Conservation (phyloP, 495 filamentous ascomycete genomes). For the Aspergillus incahuasiensis region DNA sequence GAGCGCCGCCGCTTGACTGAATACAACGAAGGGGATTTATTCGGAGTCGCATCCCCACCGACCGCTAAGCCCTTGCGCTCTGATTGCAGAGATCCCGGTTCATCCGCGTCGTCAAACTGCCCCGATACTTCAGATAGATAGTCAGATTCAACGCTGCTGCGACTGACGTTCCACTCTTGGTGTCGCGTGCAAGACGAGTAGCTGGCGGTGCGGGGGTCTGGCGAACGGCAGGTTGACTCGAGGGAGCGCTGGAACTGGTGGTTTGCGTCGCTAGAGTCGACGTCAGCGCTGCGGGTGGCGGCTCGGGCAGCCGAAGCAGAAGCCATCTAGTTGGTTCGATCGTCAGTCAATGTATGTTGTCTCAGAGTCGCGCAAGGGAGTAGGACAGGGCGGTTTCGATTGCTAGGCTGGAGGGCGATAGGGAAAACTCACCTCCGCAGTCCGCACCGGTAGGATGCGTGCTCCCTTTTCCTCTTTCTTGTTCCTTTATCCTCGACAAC, state of each 20-base stretch:
- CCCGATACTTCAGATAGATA: constrained; percentile 34
- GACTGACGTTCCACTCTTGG: constrained; percentile 24
- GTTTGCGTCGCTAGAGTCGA: constrained; percentile 17
- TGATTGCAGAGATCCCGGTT: constrained; percentile 14
- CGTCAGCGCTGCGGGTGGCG: constrained; percentile 10
- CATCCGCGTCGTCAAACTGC: constrained; percentile 42
- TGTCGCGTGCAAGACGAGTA: constrained; percentile 26
- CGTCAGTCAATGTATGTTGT: not conserved
- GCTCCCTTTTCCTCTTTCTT: not conserved
- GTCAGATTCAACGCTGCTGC: constrained; percentile 19
- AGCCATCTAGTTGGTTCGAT: constrained; percentile 8
- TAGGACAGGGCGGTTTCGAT: not conserved
- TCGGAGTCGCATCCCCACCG: not conserved
- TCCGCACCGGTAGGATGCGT: not conserved
- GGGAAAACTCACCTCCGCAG: not conserved
- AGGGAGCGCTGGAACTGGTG: constrained; percentile 24
- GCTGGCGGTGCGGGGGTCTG: constrained; percentile 16
- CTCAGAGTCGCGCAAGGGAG: constrained; percentile 5
- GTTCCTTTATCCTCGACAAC: not conserved
- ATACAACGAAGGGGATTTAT: constrained; percentile 24
- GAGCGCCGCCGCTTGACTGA: constrained; percentile 43
- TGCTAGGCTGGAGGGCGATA: not conserved
- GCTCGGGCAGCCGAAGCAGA: not conserved
- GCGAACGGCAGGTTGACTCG: constrained; percentile 14
- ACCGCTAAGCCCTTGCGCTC: not conserved